Base-by-base conservation (phyloP, 495 filamentous ascomycete species). In the Platismatia glauca region DNA sequence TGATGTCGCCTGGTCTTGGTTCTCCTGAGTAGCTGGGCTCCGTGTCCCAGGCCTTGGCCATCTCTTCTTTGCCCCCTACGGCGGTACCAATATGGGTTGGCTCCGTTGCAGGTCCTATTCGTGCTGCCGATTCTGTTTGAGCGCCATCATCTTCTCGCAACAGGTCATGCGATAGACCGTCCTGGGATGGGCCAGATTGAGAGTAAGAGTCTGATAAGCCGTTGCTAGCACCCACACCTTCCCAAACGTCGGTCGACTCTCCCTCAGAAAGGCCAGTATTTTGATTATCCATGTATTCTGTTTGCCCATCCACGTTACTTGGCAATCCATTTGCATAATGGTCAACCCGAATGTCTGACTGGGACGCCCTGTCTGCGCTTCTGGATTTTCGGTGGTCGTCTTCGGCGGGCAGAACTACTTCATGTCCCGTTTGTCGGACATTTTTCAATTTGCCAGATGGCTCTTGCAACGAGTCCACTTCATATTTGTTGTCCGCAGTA, bases 11-110 rank as follows among this genome's bases (percentile, higher is more conserved):
- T 34, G 24, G 39, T 43, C 50, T 33, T 8, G 29, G 29, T 15
- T 20, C 50, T 53, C 29, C 55, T 31, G 37, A 15, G 12, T 48
- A 37, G 46, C 55, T 37, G 1, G 48, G 31, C 52, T 61, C 39
- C 24, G 35, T 46, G 12, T 58, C 55, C 53, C 48, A 56, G 18
- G 46, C 55, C 13, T 62, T 53, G 7, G 60, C 50, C 38, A 64
- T 58, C n/a, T 50, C 57, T n/a, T 58, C 37, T 22, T 43, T 39
- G 18, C 33, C 46, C 7, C 41, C 35, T 31, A 50, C 1, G 52
- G 33, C 22, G 24, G 39, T 56, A 16, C n/a, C 41, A 8, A 44
- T 20, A 13, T 34, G 16, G 29, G 41, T 56, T 41, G 52, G 37
- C 12, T 44, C 52, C 38, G 29, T 16, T 20, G 52, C 9, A 44